Base-by-base conservation (phyloP, 2,329 filamentous ascomycete genomes). In the Venturia nashicola region DNA sequence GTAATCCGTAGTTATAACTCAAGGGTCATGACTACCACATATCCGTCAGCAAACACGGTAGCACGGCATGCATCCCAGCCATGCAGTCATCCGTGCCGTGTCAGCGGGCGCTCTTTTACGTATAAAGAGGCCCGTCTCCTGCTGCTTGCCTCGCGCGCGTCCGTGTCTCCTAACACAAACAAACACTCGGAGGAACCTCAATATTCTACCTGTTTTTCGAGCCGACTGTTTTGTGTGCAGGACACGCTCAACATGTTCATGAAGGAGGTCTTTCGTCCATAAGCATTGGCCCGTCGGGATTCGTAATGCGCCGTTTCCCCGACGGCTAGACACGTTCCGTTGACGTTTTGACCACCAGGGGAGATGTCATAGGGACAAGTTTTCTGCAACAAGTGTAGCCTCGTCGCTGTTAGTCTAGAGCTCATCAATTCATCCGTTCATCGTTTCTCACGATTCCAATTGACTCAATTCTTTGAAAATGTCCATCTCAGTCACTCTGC, bases 401-500 rank as follows among this genome's bases (percentile, higher is more conserved):
- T 2, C 23, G 23, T 48, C 44, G 44, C 44, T 20, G 44, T 23
- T 6, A 1, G 5, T 20, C 16, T 20, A 48, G 18, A 20, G 1
- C 7, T 48, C n/a, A 20, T 48, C 44, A 48, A 48, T 48, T 23
- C 44, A 23, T 48, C 44, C 1, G 11, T 23, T 23, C 7, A 12
- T 16, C 14, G 14, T 14, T 14, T 27, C 20, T 36, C 11, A 57
- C 11, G 5, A 5, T 18, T 11, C 11, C 51, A 61, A 61, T 20
- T 4, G 23, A n/a, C 18, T 18, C 51, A 43, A 63, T 63, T 48
- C 51, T 16, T 16, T 36, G 20, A 59, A 16, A 39, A 65, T 65
- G 64, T 54, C 64, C 18, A 42, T 76, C 63, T 70, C 74, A 39
- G 72, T 82, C 67, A 74, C 72, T 39, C 64, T 82, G 43, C 78